Evolutionary conservation across 768 basidiomycete species (phyloP), one percentile per base, ranked within the genome.

Genomic region (Sistotremastrum suecicum): DNA sequence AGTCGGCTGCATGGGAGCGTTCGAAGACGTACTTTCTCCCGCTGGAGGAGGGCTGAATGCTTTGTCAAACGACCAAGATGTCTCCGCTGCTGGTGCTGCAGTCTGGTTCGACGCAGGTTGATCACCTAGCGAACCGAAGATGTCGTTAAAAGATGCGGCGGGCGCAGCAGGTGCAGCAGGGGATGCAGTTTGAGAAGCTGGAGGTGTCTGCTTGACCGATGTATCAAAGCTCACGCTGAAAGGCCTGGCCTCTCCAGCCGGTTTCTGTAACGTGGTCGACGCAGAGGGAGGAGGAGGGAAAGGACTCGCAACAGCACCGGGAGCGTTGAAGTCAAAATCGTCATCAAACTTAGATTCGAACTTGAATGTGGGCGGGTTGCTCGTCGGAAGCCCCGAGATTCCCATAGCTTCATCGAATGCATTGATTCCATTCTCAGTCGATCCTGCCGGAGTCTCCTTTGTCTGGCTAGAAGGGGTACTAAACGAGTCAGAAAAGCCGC

Each of bases 351-450:
- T 74, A 39, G 74, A 66, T 45, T 81, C 82, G 46, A 88, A 86
- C 3, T 76, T 69, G 52, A 84, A 76, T 28, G 62, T 56, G 5
- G 63, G 59, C 5, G 40, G 43, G 1, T 56, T 50, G 35, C 50
- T 53, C 54, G 33, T 61, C 53, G 5, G 66, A 50, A 7, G 72
- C 54, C 7, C 56, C 38, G 3, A 61, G 52, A 6, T 76, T 11
- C 76, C 73, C 56, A 88, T 68, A 1, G 81, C 78, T 56, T 85
- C 83, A 54, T 88, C 84, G 52, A 87, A 84, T 43, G 75, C 83
- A 51, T 68, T 76, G 1, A 79, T 50, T 12, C 56, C 63, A 1
- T 61, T 56, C 50, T 30, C 56, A 45, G 42, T 49, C 41, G 48
- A 40, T 38, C 40, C 43, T 9, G 45, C 6, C 12, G 37, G 12